phyloP scores from a whole-genome alignment of 805 yeast species.

The Cyberlindnera veronae region DNA sequence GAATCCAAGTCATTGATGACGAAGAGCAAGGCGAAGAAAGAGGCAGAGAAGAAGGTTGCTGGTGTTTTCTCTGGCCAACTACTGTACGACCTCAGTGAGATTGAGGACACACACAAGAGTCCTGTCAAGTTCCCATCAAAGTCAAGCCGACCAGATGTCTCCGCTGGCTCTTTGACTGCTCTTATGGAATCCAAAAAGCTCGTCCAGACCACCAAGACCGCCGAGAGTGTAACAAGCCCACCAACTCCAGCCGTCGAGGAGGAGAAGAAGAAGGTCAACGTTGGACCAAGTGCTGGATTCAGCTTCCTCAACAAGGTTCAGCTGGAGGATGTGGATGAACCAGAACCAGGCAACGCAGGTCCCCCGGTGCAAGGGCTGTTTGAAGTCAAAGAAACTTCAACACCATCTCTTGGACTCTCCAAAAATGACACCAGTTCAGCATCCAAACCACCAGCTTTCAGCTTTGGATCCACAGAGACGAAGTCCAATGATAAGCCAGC shows the following conservation, averaged over 20 bases:
- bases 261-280: constrained; percentile 3
- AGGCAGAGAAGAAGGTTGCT: constrained; percentile 22
- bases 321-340: not conserved
- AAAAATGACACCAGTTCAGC: constrained; percentile 1
- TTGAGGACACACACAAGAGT: constrained; percentile 17
- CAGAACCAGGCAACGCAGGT: not conserved
- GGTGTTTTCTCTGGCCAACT: constrained; percentile 28
- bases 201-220: constrained; percentile 15
- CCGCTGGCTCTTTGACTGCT: constrained; percentile 15
- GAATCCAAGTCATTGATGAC: constrained; percentile 15
- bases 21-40: constrained; percentile 12
- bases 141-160: constrained; percentile 2
- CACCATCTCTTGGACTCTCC: constrained; percentile 10
- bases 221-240: constrained; percentile 2
- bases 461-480: constrained; percentile 11
- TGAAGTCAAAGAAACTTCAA: constrained; percentile 13
- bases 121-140: constrained; percentile 22
- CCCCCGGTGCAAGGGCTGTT: not conserved
- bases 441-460: constrained; percentile 9
- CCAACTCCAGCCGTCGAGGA: not conserved
- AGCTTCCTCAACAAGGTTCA: constrained; percentile 20
- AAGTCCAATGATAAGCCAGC: not conserved
- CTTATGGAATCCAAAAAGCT: constrained; percentile 19
- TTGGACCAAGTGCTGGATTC: constrained; percentile 31
- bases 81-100: constrained; percentile 23